phyloP scores from a whole-genome alignment of 2,329 filamentous ascomycete species.

The Fusarium scirpi region DNA sequence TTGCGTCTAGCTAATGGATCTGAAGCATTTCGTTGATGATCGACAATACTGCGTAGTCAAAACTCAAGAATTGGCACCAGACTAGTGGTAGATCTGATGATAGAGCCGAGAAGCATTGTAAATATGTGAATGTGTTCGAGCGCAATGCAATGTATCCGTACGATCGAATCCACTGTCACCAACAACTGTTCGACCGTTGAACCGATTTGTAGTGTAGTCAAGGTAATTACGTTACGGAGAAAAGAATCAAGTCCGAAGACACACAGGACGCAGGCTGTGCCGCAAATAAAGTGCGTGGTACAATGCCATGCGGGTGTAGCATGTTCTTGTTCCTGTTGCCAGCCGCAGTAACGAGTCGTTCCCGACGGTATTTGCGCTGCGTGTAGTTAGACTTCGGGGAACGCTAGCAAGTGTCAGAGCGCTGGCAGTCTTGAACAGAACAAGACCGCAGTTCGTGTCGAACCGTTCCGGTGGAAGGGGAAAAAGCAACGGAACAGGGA shows the following conservation, averaged over 20 bases:
- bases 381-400: background rate
- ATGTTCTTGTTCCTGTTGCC: constrained; percentile 13
- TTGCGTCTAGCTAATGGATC: constrained; percentile 4
- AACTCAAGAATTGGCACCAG: background rate
- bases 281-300: constrained; percentile 15
- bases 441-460: constrained; percentile 24
- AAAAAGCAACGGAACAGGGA: constrained; percentile 39
- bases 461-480: constrained; percentile 8
- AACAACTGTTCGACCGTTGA: constrained; percentile 5
- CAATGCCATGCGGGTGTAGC: constrained; percentile 12
- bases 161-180: background rate
- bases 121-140: background rate
- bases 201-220: background rate
- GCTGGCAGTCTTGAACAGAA: constrained; percentile 10
- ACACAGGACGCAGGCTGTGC: constrained; percentile 17
- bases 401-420: constrained; percentile 11
- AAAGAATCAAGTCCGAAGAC: constrained; percentile 13
- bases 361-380: background rate
- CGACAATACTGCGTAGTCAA: constrained; percentile 16
- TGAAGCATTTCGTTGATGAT: constrained; percentile 26
- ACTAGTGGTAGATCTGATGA: constrained; percentile 17
- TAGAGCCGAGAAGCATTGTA: background rate
- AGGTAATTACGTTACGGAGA: background rate
- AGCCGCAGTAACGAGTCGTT: background rate
- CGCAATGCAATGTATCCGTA: background rate